Base-by-base conservation (phyloP, 164 flowering plant genomes). In the Vitis amurensis region DNA sequence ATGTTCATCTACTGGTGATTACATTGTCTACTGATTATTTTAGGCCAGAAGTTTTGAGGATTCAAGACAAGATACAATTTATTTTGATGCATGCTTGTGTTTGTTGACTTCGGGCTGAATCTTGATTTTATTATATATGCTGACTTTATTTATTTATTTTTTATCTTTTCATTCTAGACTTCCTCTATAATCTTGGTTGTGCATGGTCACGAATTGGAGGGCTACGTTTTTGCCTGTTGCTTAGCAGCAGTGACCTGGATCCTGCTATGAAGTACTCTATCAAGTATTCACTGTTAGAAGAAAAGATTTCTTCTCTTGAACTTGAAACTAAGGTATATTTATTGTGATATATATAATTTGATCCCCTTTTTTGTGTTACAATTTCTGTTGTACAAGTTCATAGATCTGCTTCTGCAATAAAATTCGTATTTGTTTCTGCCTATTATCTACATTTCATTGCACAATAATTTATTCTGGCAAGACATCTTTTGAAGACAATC, bases 131-230 rank as follows among this genome's bases (percentile, higher is more conserved):
- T 10, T 59, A 29, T 17, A 63, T 1, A n/a, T 53, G 17, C 50
- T 49, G 29, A 15, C 15, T 50, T 49, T 15, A 55, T 27, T 14
- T n/a, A 23, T 8, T 12, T n/a, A n/a, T 49, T 55, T 14, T 56
- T 61, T 8, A 51, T 63, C 37, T 48, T 53, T 58, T 49, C 44
- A 37, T 63, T 69, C 57, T 70, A 89, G 97, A 74, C 50, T 69
- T 57, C 61, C 59, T 78, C 59, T 74, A 51, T 59, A 74, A 68
- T 48, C 76, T 88, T 69, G 97, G 97, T 51, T 69, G 57, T 66
- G 84, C 89, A 23, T 91, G 98, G 93, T 64, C 91, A 53, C 77
- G 73, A 48, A 81, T 90, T 77, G 99, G 97, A 15, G 87, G 79
- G 6, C 50, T 95, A 62, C 96, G 93, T 30, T 88, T 87, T 69